Percentiles rank a stretch among this genome's conserved stretches.
Evolutionary conservation across 805 yeast genomes (phyloP).

Genomic region (Yarrowia keelungensis): DNA sequence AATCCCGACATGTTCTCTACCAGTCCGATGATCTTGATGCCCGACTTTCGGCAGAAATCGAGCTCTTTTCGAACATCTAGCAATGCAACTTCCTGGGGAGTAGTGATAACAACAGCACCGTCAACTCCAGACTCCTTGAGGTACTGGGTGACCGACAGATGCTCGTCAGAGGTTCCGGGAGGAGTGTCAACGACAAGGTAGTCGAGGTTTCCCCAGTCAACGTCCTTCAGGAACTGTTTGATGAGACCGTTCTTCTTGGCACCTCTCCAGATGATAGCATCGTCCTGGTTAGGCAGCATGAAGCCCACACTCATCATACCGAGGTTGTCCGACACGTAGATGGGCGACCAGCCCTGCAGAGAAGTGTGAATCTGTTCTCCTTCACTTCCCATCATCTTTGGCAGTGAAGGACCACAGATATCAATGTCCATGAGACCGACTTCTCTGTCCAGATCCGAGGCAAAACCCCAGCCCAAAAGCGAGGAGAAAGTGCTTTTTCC

Average conservation of each 20-base stretch:
- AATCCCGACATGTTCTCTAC: conserved; percentile 99
- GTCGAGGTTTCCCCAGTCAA: conserved; percentile 87
- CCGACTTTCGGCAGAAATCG: conserved; percentile 92
- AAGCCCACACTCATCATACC: conserved; percentile 96
- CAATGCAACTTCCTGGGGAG: conserved; percentile 97
- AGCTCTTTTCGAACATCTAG: conserved; percentile 95
- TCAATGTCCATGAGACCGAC: conserved; percentile 97
- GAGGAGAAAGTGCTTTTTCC: conserved; percentile 97
- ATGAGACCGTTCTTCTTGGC: conserved; percentile 93
- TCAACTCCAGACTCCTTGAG: conserved; percentile 90
- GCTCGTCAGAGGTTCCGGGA: conserved; percentile 98
- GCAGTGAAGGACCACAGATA: conserved; percentile 97
- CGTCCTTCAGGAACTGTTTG: conserved; percentile 91
- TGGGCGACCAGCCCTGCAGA: conserved; percentile 95
- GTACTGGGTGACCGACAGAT: conserved; percentile 84
- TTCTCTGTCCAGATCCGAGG: conserved; percentile 74
- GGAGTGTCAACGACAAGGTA: conserved; percentile 94
- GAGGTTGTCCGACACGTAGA: conserved; percentile 90
- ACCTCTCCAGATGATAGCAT: conserved; percentile 97
- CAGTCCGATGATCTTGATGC: conserved; percentile 81
- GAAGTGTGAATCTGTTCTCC: conserved; percentile 88
- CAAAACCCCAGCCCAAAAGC: conserved; percentile 95
- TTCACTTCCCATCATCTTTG: conserved; percentile 90
- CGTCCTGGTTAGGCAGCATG: conserved; percentile 90
- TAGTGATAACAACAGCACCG: conserved; percentile 93